Base-by-base conservation (phyloP, 345 rosid species). In the Eucalyptus cloeziana region DNA sequence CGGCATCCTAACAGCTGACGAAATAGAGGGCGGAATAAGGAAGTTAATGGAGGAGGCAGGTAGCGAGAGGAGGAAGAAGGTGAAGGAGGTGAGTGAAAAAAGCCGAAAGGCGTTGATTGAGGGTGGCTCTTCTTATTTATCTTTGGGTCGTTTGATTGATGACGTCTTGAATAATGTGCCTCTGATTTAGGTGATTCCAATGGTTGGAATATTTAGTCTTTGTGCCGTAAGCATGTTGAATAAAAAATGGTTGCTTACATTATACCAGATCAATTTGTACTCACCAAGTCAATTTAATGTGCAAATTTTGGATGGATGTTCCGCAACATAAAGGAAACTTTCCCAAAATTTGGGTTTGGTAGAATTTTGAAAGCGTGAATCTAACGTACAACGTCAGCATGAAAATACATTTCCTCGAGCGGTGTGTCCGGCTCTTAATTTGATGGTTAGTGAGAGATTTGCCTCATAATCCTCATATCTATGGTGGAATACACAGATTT, bases 71-170 rank as follows among this genome's bases (percentile, higher is more conserved):
- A 89, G 93, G 71, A 91, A 60, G 51, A 93, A 87, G 86, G 92
- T 90, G 12, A 91, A 88, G 87, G 93, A 91, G 71, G 80, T 89
- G 67, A 91, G 93, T 43, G 88, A 43, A 10, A 85, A 30, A 56
- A 90, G 92, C 14, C 90, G 92, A 88, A 91, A 86, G 86, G 92
- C 94, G 9, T 30, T 93, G 83, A 19, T 50, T 19, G 91, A 93
- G 5, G 95, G 94, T 85, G 96, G 95, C 24, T 95, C 96, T 62
- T 94, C 95, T 2, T 71, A 79, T 80, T 80, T 83, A 16, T 88
- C 91, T 2, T 44, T 93, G 22, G 85, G 88, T 11, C 91, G 88
- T 86, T 93, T 94, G 56, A 89, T 94, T 14, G 40, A 49, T 7
- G 94, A 95, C 71, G 88, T 90, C 9, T 76, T 86, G 7, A 33